Percentiles rank a stretch among this genome's conserved stretches.
phyloP scores from a whole-genome alignment of 768 basidiomycete genomes.

The Termitomyces sp. region DNA sequence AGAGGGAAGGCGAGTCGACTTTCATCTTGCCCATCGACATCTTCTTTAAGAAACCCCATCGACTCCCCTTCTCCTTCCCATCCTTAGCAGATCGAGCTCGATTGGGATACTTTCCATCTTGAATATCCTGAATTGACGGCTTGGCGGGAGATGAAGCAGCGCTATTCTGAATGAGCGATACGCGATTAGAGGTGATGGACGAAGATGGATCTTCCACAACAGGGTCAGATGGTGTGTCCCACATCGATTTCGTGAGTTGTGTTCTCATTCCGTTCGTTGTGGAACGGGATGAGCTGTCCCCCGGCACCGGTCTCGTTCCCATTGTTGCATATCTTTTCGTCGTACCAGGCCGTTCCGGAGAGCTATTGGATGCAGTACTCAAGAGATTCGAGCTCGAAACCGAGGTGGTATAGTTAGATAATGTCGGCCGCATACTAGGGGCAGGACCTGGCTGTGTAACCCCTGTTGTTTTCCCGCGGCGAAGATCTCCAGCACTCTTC shows the following conservation, averaged over 20 bases:
- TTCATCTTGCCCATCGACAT: conserved; percentile 97
- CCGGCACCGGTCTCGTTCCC: conserved; percentile 46
- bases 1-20: conserved; percentile 50
- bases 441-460: conserved; percentile 22
- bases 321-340: conserved; percentile 68
- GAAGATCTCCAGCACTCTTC: conserved; percentile 85
- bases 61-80: conserved; percentile 61
- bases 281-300: conserved; percentile 32
- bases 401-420: conserved; percentile 56
- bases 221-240: conserved; percentile 46
- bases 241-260: conserved; percentile 42
- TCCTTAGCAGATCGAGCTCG: conserved; percentile 27
- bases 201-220: conserved; percentile 12
- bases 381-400: conserved; percentile 68
- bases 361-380: conserved; percentile 27
- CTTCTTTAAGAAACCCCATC: conserved; percentile 97
- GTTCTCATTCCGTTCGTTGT: conserved; percentile 32
- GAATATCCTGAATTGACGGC: conserved; percentile 13
- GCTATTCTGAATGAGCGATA: conserved; percentile 14
- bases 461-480: conserved; percentile 36
- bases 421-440: conserved; percentile 29
- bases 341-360: conserved; percentile 31
- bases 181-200: conserved; percentile 12
- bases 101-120: conserved; percentile 17
- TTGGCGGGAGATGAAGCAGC: conserved; percentile 11